Percentiles rank a stretch among this genome's conserved stretches.
Conservation (phyloP, 164 flowering plant genomes). For the Vitis rotundifolia region DNA sequence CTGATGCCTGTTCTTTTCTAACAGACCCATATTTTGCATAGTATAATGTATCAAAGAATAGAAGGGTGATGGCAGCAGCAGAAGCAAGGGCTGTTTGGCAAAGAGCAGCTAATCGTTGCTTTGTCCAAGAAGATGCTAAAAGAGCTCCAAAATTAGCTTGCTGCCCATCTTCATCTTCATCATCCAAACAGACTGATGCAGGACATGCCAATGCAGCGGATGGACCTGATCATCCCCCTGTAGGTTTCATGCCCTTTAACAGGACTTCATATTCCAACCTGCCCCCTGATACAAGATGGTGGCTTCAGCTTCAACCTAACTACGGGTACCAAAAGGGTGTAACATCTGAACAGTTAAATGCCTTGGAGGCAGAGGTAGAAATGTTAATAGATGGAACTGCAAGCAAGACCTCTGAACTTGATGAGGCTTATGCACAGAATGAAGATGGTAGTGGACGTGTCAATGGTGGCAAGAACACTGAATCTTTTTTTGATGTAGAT, state of each 20-base stretch:
- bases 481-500: slow-evolving; percentile 5
- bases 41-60: slow-evolving; percentile 22
- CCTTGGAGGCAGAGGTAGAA: slow-evolving; percentile 30
- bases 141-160: slow-evolving; percentile 71
- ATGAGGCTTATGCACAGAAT: neutral
- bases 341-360: slow-evolving; percentile 29
- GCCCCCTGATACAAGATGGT: slow-evolving; percentile 55
- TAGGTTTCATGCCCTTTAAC: slow-evolving; percentile 38
- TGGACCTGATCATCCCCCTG: slow-evolving; percentile 26
- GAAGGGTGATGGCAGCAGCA: slow-evolving; percentile 75
- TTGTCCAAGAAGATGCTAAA: slow-evolving; percentile 93
- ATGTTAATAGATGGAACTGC: slow-evolving; percentile 8
- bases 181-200: slow-evolving; percentile 39
- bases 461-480: neutral
- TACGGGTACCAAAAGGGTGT: slow-evolving; percentile 38
- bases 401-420: slow-evolving; percentile 1
- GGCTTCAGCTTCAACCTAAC: slow-evolving; percentile 56
- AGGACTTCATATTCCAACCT: slow-evolving; percentile 34
- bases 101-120: slow-evolving; percentile 82
- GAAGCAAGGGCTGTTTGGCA: slow-evolving; percentile 98
- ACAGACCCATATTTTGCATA: slow-evolving; percentile 5
- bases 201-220: slow-evolving; percentile 34
- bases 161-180: slow-evolving; percentile 52
- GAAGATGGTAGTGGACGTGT: neutral
- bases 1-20: neutral